These are phyloP conservation scores for Pachyrhizus erosus DNA, from an alignment of 306 rosid species.

Conservation along the genomic window DNA sequence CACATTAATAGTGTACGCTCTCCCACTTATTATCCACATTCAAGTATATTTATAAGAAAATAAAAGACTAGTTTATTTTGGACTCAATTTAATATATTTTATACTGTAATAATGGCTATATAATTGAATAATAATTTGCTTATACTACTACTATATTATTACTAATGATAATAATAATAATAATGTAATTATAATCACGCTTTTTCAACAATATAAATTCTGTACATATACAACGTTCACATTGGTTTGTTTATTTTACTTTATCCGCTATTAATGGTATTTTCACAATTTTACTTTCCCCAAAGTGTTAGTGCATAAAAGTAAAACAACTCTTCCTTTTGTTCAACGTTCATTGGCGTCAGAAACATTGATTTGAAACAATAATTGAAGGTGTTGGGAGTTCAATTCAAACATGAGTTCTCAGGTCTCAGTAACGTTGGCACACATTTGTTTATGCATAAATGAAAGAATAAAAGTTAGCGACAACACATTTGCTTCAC, in stretches of 20 bases:
- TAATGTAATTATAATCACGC: too few relatives aligned
- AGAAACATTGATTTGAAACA: not conserved
- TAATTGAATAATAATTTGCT: too few relatives aligned
- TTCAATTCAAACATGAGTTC: conserved; percentile 10
- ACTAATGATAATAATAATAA: too few relatives aligned
- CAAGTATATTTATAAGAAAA: too few relatives aligned
- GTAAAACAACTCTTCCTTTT: not conserved
- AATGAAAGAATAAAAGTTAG: not conserved
- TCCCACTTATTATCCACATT: too few relatives aligned
- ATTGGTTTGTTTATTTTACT: not conserved
- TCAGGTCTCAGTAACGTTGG: not conserved
- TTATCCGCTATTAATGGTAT: not conserved
- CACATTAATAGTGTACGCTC: too few relatives aligned
- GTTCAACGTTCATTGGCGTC: not conserved
- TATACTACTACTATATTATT: too few relatives aligned
- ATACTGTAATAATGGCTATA: too few relatives aligned
- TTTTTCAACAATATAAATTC: too few relatives aligned
- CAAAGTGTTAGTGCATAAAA: not conserved
- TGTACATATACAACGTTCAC: not conserved
- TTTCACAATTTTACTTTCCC: not conserved
- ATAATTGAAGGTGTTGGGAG: not conserved
- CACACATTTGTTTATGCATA: not conserved
- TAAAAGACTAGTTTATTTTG: too few relatives aligned
- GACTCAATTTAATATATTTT: too few relatives aligned
- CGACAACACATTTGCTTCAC: not conserved